Evolutionary conservation across 163 green algal genomes (phyloP).

Genomic region (Volvox carteri): DNA sequence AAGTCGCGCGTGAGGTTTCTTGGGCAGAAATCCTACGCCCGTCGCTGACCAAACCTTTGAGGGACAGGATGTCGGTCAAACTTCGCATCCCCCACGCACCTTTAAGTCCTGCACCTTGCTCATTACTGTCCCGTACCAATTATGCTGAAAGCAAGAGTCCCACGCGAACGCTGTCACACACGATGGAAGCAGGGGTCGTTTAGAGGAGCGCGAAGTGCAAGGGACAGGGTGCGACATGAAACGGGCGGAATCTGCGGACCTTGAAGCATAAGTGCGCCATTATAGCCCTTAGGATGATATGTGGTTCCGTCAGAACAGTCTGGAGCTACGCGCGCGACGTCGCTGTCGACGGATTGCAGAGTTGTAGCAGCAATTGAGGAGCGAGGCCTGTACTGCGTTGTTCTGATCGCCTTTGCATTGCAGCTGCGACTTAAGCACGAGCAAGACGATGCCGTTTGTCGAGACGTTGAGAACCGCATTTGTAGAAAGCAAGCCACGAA

Average conservation of each 20-base stretch:
- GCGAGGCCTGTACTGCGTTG: too few relatives aligned
- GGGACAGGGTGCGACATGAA: not conserved
- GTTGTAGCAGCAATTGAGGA: not conserved
- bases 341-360: not conserved
- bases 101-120: constrained; percentile 62
- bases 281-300: not conserved
- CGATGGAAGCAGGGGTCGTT: not conserved
- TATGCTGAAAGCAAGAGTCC: constrained; percentile 57
- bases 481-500: too few relatives aligned
- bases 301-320: not conserved
- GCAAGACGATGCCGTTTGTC: too few relatives aligned
- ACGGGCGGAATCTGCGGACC: not conserved
- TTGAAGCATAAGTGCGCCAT: constrained; percentile 16
- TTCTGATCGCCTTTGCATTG: too few relatives aligned
- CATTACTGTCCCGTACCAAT: constrained; percentile 64
- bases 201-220: not conserved
- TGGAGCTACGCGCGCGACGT: too few relatives aligned
- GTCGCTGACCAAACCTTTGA: too few relatives aligned
- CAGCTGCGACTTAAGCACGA: too few relatives aligned
- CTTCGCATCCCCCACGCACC: constrained; percentile 20
- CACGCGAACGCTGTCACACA: constrained; percentile 61
- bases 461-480: too few relatives aligned
- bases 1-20: too few relatives aligned
- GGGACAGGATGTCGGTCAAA: too few relatives aligned
- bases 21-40: too few relatives aligned